A percentile compares a stretch with the other conserved stretches of the same genome.
These are phyloP conservation scores for Xylaria sp. DNA, from an alignment of 2,329 filamentous ascomycete species.

Conservation along the genomic window DNA sequence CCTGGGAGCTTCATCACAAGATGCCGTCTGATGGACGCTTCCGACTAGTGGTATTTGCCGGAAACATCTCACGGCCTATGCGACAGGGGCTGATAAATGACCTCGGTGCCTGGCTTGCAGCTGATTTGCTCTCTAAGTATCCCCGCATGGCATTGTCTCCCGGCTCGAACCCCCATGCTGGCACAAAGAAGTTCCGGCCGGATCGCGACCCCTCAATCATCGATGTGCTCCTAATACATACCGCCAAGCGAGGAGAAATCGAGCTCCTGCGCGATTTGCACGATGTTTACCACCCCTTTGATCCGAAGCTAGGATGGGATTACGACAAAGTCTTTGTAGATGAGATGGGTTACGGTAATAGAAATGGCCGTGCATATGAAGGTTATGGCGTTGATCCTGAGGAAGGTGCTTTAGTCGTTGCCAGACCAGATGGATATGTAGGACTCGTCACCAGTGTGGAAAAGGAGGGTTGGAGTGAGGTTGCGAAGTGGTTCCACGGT, in stretches of 20 bases:
- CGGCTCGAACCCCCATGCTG: slow-evolving; percentile 35
- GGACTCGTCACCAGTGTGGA: slow-evolving; percentile 54
- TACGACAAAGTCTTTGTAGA: slow-evolving; percentile 69
- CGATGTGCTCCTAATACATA: slow-evolving; percentile 71
- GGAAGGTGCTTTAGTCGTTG: slow-evolving; percentile 66
- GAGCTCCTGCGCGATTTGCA: slow-evolving; percentile 64
- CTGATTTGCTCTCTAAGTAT: slow-evolving; percentile 57
- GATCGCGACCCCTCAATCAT: slow-evolving; percentile 60
- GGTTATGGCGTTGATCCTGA: slow-evolving; percentile 67
- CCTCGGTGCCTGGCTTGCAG: slow-evolving; percentile 55
- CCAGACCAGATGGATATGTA: slow-evolving; percentile 76
- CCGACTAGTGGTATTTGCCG: slow-evolving; percentile 70
- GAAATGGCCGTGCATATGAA: slow-evolving; percentile 62
- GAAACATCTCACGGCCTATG: slow-evolving; percentile 58
- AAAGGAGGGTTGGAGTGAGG: slow-evolving; percentile 41
- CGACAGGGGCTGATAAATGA: slow-evolving; percentile 59
- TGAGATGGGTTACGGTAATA: slow-evolving; percentile 64
- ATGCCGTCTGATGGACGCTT: slow-evolving; percentile 69
- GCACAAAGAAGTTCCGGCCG: slow-evolving; percentile 40
- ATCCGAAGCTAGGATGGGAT: slow-evolving; percentile 61
- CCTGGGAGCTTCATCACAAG: slow-evolving; percentile 68
- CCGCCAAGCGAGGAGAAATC: slow-evolving; percentile 59
- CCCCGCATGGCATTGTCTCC: slow-evolving; percentile 42
- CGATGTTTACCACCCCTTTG: slow-evolving; percentile 59
- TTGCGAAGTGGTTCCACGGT: slow-evolving; percentile 42